These are phyloP conservation scores for Chloris gayana DNA, from an alignment of 176 grass and related monocot genomes.

Conservation along the genomic window DNA sequence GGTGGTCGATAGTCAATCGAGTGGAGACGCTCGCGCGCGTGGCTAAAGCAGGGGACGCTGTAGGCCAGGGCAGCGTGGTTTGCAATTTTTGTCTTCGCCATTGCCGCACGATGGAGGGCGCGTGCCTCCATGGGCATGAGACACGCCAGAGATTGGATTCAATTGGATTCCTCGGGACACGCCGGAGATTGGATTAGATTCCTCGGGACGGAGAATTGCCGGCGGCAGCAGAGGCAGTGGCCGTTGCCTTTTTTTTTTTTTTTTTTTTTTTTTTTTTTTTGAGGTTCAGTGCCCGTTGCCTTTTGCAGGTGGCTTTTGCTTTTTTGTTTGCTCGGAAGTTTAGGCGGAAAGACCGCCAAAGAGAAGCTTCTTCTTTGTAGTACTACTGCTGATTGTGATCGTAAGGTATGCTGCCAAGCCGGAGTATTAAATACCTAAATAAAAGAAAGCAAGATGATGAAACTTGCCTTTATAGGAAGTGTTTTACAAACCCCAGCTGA, in stretches of 20 bases:
- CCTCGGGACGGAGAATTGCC: neutral
- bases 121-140: neutral
- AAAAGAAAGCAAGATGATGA: too few species aligned
- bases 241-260: too few species aligned
- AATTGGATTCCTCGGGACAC: neutral
- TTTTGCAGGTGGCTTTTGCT: neutral
- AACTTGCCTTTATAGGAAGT: too few species aligned
- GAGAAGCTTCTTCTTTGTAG: neutral
- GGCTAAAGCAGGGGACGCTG: neutral
- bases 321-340: neutral
- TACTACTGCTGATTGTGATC: too few species aligned
- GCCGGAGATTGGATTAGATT: neutral
- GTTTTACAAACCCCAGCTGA: too few species aligned
- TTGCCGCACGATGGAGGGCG: neutral
- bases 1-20: neutral
- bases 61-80: neutral
- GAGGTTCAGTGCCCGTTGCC: too few species aligned
- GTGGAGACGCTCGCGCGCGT: neutral
- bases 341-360: neutral
- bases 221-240: neutral
- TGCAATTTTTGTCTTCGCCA: neutral
- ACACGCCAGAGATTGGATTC: neutral
- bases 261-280: too few species aligned
- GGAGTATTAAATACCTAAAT: too few species aligned
- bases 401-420: too few species aligned